Evolutionary conservation across 805 yeast species (phyloP).

Genomic region (Sungouiella thailandica): DNA sequence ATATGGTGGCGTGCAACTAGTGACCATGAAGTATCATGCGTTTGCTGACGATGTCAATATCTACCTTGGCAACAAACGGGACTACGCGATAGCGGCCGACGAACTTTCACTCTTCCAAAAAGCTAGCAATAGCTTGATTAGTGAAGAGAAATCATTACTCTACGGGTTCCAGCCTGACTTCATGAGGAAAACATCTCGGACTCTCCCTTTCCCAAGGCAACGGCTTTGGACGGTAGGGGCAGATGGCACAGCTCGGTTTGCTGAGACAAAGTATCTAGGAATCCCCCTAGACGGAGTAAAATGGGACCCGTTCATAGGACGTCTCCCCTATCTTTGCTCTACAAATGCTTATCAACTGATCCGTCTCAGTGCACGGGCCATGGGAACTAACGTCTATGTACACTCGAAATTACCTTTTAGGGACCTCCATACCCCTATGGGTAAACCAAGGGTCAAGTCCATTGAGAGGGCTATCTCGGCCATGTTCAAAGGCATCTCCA

Average conservation of each 20-base stretch:
- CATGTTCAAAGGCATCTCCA: not conserved
- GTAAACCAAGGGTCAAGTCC: not conserved
- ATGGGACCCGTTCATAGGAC: not conserved
- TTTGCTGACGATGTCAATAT: constrained; percentile 1
- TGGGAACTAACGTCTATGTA: not conserved
- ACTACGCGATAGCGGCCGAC: not conserved
- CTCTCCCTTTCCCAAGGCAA: not conserved
- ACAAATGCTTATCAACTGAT: not conserved
- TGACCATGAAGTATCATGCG: constrained; percentile 1
- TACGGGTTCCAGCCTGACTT: not conserved
- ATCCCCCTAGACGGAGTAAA: not conserved
- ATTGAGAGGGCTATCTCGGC: not conserved
- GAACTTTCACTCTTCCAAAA: not conserved
- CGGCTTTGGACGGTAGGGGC: not conserved
- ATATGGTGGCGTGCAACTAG: not conserved
- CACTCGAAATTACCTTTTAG: not conserved
- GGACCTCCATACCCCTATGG: not conserved
- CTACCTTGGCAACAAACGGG: not conserved
- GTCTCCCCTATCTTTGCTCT: not conserved
- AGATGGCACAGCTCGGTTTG: not conserved
- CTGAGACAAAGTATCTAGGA: not conserved
- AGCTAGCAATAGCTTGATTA: not conserved
- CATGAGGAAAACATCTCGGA: not conserved
- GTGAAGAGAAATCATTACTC: not conserved
- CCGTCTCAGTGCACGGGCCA: not conserved